A percentile compares a stretch with the other conserved stretches of the same genome.
These are phyloP conservation scores for Metschnikowia drakensbergensis DNA, from an alignment of 805 yeast species.

Conservation along the genomic window DNA sequence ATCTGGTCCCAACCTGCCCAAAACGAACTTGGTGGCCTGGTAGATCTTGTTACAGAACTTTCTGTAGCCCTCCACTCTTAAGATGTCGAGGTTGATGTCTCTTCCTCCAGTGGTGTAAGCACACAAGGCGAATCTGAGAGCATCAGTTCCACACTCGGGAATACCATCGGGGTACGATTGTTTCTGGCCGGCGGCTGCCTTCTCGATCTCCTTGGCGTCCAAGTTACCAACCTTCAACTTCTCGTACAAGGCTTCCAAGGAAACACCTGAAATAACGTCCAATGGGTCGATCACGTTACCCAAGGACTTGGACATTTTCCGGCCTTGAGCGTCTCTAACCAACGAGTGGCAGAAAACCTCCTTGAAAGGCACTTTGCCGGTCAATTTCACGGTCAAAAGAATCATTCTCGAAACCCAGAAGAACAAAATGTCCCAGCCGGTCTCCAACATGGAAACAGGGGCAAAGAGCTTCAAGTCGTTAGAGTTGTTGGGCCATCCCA, in stretches of 20 bases:
- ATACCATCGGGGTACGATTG: constrained; percentile 93
- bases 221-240: constrained; percentile 78
- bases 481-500: constrained; percentile 90
- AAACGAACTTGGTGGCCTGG: constrained; percentile 96
- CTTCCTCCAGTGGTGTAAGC: constrained; percentile 99
- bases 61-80: constrained; percentile 97
- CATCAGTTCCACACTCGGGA: constrained; percentile 99
- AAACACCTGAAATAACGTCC: constrained; percentile 88
- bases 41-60: constrained; percentile 99
- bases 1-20: constrained; percentile 87
- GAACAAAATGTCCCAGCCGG: constrained; percentile 99
- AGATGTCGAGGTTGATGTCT: constrained; percentile 92
- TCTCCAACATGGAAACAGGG: constrained; percentile 93
- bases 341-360: constrained; percentile 98
- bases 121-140: constrained; percentile 95
- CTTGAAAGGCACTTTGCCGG: constrained; percentile 87
- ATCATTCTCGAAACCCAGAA: constrained; percentile 99
- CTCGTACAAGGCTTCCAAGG: constrained; percentile 73
- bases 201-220: constrained; percentile 82
- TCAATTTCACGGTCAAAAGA: constrained; percentile 81
- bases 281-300: constrained; percentile 97
- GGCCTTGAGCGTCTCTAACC: constrained; percentile 98
- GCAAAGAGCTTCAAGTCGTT: constrained; percentile 71
- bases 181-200: constrained; percentile 84
- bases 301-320: constrained; percentile 96